Evolutionary conservation across 2,329 filamentous ascomycete species (phyloP), one percentile per base, ranked within the genome.

Genomic region (Daldinia sp.): DNA sequence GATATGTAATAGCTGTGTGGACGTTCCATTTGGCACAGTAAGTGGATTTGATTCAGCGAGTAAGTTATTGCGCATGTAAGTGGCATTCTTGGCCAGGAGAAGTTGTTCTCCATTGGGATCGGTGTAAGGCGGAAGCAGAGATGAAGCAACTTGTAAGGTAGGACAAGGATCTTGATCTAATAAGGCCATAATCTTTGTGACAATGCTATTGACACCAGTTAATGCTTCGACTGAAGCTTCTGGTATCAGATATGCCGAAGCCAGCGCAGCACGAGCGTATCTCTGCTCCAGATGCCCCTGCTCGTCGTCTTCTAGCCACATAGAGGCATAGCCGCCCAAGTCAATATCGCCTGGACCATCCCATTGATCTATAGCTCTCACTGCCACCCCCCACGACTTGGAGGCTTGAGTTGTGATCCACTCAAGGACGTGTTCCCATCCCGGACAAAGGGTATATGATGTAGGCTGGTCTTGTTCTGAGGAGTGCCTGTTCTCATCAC

Each of bases 321-420:
- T 78, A 2, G 82, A 82, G 6, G 85, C 84, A 71, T 85, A 87
- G 12, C 86, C 87, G 3, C 89, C 90, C 4, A 93, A 77, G 71
- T 94, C 90, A 53, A 91, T 84, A 74, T 94, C 92, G 6, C 82
- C 82, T 0, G 92, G 91, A 0, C 92, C 92, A 73, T 90, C 88
- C 92, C 92, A 95, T 70, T 92, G 87, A 67, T 89, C 86, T 37
- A 94, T 82, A 6, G 87, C 89, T 55, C 84, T 83, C 35, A 89
- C 83, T n/a, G 88, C 86, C n/a, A 89, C 81, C 28, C 79, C 81
- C 85, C 93, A 91, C 15, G 88, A 86, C 20, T 82, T 82, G 3
- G 83, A 82, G 0, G 91, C 89, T 67, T 89, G 87, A 2, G 81
- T 76, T 13, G 86, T 82, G 42, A 95, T 83, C 91, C 92, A 94